Conservation (phyloP, 2,329 filamentous ascomycete genomes). For the Neonectria faginata region DNA sequence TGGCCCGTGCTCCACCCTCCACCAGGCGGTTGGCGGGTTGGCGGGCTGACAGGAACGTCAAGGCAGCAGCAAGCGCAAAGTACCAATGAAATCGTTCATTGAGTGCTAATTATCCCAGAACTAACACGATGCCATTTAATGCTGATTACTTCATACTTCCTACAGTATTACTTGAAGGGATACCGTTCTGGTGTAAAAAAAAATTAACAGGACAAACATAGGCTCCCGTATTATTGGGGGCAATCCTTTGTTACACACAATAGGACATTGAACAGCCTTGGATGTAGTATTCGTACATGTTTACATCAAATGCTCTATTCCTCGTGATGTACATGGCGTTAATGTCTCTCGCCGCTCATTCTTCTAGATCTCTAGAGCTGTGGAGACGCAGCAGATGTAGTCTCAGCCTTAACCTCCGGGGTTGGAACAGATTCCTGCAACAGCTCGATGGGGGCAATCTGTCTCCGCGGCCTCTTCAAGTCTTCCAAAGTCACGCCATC, state of each 20-base stretch:
- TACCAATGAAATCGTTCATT: background rate
- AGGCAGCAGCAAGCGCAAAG: background rate
- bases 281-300: slow-evolving; percentile 44
- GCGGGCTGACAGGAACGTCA: background rate
- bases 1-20: slow-evolving; percentile 40
- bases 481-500: slow-evolving; percentile 85
- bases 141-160: background rate
- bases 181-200: background rate
- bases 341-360: slow-evolving; percentile 24
- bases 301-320: slow-evolving; percentile 40
- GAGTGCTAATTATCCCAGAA: background rate
- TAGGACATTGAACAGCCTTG: slow-evolving; percentile 17
- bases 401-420: slow-evolving; percentile 49
- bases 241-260: background rate
- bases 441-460: slow-evolving; percentile 62
- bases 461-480: slow-evolving; percentile 82
- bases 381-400: slow-evolving; percentile 49
- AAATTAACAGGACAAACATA: background rate
- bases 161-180: background rate
- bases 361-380: slow-evolving; percentile 43
- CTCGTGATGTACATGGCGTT: slow-evolving; percentile 42
- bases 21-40: background rate
- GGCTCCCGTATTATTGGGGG: too few relatives aligned
- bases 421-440: slow-evolving; percentile 51
- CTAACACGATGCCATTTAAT: too few relatives aligned